Base-by-base conservation (phyloP, 2,329 filamentous ascomycete genomes). In the Ophiostoma himal-ulmi region DNA sequence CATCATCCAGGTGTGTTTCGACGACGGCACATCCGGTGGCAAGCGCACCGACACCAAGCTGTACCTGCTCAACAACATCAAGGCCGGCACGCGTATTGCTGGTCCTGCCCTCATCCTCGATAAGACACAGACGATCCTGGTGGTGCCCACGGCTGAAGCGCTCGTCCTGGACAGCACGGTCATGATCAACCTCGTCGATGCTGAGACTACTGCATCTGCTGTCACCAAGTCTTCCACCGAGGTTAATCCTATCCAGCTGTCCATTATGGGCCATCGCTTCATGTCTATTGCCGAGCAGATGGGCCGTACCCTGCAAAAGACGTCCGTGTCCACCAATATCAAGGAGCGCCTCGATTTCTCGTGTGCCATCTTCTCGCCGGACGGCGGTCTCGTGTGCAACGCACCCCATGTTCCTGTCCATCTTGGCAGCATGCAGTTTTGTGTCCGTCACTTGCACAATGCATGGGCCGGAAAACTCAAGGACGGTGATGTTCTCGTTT, bases 271-370 rank as follows among this genome's bases (percentile, higher is more conserved):
- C 0, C 91, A 94, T 77, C 85, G 91, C 8, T 94, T 94, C 79
- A 94, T 94, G 91, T 89, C 89, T 7, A 93, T 94, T 75, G 91
- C 91, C 1, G 91, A 94, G 78, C 91, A 94, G 76, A 94, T 94
- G 91, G 91, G 91, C 0, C 82, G 90, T 70, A 89, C 90, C 11
- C 80, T 94, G 14, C 91, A 94, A 76, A 94, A 94, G 81, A 93
- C 91, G 0, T 90, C 89, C 76, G 89, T 94, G 70, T 91, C 87
- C 75, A 92, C 89, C 0, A 94, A 94, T 75, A 90, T 94, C 76
- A 91, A 94, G 77, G 92, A 94, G 76, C 87, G 91, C 5, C 84
- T 95, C 0, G 91, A 95, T 76, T 95, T 93, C 76, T 93, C 90
- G 2, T 95, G 91, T 73, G 91, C 91, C 26, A 83, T 94, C 1